These are phyloP conservation scores for Stentor coeruleus DNA, from an alignment of 73 alveolate species.

Conservation along the genomic window DNA sequence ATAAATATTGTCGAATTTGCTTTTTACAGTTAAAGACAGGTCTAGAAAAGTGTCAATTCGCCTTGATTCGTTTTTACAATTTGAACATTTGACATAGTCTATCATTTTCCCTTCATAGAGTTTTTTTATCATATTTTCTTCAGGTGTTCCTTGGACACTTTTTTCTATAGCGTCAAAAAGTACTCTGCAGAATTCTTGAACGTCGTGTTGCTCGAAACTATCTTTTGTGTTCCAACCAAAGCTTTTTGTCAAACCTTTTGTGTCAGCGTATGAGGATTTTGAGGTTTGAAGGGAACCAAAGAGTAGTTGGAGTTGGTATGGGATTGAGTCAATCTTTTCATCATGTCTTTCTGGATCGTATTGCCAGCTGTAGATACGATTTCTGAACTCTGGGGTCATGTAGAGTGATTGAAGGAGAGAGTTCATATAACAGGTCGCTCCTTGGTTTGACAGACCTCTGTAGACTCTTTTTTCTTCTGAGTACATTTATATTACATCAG, in stretches of 20 bases:
- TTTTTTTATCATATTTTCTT: constrained; percentile 53
- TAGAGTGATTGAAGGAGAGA: constrained; percentile 69
- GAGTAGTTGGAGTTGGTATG: constrained; percentile 55
- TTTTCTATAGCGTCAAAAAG: constrained; percentile 90
- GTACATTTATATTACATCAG: not conserved
- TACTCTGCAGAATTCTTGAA: constrained; percentile 84
- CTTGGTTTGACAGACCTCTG: too few relatives aligned
- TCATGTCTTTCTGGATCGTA: constrained; percentile 55
- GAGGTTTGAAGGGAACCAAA: constrained; percentile 53
- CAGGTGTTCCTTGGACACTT: constrained; percentile 49
- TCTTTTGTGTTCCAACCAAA: constrained; percentile 52
- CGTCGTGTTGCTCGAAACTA: constrained; percentile 61
- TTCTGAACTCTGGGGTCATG: constrained; percentile 59
- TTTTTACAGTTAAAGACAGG: constrained; percentile 75
- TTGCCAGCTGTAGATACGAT: not conserved
- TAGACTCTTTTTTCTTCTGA: constrained; percentile 46
- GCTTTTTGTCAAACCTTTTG: constrained; percentile 48
- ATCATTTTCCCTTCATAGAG: constrained; percentile 73
- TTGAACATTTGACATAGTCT: constrained; percentile 73
- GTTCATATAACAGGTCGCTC: too few relatives aligned
- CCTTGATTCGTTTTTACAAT: constrained; percentile 73
- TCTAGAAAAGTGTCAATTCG: constrained; percentile 67
- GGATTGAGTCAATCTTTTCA: constrained; percentile 52
- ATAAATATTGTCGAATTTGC: constrained; percentile 72
- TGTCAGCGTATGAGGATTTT: constrained; percentile 26